Conservation (phyloP, 305 asterid species). For the Plantago rigida region DNA sequence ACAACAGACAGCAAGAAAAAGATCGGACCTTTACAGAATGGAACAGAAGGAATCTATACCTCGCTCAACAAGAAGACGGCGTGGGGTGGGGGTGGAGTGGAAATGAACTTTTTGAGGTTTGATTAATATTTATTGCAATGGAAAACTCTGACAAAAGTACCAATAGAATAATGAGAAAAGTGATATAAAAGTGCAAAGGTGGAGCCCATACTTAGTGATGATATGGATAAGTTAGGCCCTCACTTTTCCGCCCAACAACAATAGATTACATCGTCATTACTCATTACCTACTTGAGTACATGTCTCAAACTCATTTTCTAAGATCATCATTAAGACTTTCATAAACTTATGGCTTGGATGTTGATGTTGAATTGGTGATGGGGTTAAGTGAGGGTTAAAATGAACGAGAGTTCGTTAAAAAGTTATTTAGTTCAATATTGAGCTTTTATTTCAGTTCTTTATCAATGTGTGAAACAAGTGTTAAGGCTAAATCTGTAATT, state of each 20-base stretch:
- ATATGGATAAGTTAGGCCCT: slow-evolving; percentile 22
- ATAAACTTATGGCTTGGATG: no score
- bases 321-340: no score
- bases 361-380: no score
- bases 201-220: slow-evolving; percentile 29
- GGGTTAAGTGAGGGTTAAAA: no score
- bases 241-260: neutral
- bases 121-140: neutral
- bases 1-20: slow-evolving; percentile 15
- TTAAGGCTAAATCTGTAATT: no score
- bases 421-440: no score
- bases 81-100: slow-evolving; percentile 10
- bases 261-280: no score
- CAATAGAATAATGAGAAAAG: slow-evolving; percentile 18
- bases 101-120: slow-evolving; percentile 18
- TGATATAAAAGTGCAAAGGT: slow-evolving; percentile 26
- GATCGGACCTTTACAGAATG: slow-evolving; percentile 31
- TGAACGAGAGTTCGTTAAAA: no score
- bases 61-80: slow-evolving; percentile 4
- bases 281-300: neutral
- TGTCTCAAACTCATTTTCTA: neutral
- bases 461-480: no score
- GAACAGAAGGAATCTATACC: slow-evolving; percentile 22
- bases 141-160: slow-evolving; percentile 14
- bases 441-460: no score